A percentile compares a stretch with the other conserved stretches of the same genome.
Evolutionary conservation across 2,329 filamentous ascomycete genomes (phyloP).

Genomic region (Hymenoscyphus scutula): DNA sequence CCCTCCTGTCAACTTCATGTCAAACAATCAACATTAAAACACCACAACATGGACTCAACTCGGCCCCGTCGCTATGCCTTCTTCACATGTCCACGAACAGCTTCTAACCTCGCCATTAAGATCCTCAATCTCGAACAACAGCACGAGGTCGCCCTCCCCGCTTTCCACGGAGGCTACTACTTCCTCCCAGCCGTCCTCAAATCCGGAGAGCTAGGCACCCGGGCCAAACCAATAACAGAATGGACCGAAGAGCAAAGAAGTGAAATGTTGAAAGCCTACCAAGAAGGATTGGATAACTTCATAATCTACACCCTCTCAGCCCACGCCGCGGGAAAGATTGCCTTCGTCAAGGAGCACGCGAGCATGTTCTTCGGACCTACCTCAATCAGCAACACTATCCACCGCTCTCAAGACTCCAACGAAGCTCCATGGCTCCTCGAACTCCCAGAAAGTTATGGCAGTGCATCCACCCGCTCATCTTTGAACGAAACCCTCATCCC

Average conservation of each 20-base stretch:
- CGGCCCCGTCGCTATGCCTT: constrained; percentile 7
- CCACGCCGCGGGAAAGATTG: constrained; percentile 29
- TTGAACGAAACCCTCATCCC: constrained; percentile 37
- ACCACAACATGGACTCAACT: background rate
- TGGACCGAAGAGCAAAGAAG: constrained; percentile 34
- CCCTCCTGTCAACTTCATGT: background rate
- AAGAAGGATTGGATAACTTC: constrained; percentile 32
- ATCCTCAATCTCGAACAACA: constrained; percentile 35
- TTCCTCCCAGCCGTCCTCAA: constrained; percentile 6
- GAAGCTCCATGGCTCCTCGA: constrained; percentile 9
- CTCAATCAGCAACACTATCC: constrained; percentile 18
- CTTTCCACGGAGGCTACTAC: constrained; percentile 12
- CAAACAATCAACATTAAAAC: background rate
- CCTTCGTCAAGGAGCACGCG: constrained; percentile 40
- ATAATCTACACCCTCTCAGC: constrained; percentile 30
- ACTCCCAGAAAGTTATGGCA: background rate
- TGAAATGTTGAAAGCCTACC: constrained; percentile 28
- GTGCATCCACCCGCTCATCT: background rate
- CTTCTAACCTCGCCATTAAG: constrained; percentile 36
- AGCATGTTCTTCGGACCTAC: constrained; percentile 32
- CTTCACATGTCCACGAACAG: constrained; percentile 26
- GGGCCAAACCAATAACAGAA: constrained; percentile 24
- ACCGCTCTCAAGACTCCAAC: constrained; percentile 8
- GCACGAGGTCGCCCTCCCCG: constrained; percentile 8
- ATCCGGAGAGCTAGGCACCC: background rate